phyloP scores from a whole-genome alignment of 495 filamentous ascomycete genomes.

The Penicillium bialowiezense region DNA sequence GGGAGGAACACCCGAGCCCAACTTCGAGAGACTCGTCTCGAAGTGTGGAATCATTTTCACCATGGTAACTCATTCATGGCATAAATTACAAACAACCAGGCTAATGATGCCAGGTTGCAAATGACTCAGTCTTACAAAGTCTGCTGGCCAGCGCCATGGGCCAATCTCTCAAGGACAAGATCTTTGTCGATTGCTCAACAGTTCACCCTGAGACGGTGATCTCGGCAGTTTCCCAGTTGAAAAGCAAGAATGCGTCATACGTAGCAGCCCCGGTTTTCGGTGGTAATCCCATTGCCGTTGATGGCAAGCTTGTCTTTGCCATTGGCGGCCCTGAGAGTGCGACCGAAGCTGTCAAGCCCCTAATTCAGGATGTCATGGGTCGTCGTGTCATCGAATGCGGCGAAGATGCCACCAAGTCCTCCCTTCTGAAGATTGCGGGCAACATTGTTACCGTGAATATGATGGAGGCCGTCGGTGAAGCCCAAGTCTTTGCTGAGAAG shows the following conservation, averaged over 20 bases:
- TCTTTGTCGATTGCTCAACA: constrained; percentile 51
- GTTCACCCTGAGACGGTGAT: constrained; percentile 42
- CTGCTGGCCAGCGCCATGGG: constrained; percentile 31
- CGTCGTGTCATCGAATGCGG: constrained; percentile 47
- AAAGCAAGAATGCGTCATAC: constrained; percentile 33
- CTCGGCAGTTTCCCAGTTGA: constrained; percentile 31
- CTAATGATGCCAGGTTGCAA: constrained; percentile 32
- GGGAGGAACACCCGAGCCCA: constrained; percentile 33
- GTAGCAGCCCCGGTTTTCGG: constrained; percentile 46
- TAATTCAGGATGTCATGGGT: constrained; percentile 47
- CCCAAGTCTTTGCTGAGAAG: constrained; percentile 55
- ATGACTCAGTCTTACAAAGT: constrained; percentile 38
- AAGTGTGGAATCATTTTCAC: constrained; percentile 45
- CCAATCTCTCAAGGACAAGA: constrained; percentile 39
- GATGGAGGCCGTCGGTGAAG: constrained; percentile 52
- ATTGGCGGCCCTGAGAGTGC: constrained; percentile 39
- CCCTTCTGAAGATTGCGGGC: constrained; percentile 47
- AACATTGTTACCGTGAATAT: constrained; percentile 48
- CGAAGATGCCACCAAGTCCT: constrained; percentile 44
- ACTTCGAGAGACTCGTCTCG: constrained; percentile 34
- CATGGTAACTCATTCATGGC: constrained; percentile 27
- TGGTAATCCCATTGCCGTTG: constrained; percentile 42
- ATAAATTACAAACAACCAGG: background rate
- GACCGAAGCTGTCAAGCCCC: constrained; percentile 36
- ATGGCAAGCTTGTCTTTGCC: constrained; percentile 47